A percentile compares a stretch with the other conserved stretches of the same genome.
Evolutionary conservation across 495 filamentous ascomycete genomes (phyloP).

Genomic region (Usnea hakonensis): DNA sequence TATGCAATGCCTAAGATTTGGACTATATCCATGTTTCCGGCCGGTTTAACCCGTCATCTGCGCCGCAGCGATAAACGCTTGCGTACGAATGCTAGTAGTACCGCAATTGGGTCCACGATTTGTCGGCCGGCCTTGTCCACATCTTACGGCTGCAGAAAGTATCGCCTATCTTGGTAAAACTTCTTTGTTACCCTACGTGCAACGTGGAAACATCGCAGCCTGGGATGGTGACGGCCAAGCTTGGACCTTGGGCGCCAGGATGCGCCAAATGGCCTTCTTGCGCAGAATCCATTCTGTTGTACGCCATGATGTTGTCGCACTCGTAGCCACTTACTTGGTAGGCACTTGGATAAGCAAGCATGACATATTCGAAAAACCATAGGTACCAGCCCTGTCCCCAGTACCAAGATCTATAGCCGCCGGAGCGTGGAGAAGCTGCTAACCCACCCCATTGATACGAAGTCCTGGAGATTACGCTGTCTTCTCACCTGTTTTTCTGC

Average conservation of each 20-base stretch:
- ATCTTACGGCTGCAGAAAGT: conserved; percentile 26
- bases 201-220: conserved; percentile 26
- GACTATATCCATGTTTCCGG: conserved; percentile 22
- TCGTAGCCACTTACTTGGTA: conserved; percentile 25
- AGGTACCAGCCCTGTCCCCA: conserved; percentile 18
- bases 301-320: conserved; percentile 19
- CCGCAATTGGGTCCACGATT: conserved; percentile 28
- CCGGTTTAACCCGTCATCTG: conserved; percentile 24
- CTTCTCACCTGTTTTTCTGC: conserved; percentile 16
- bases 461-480: conserved; percentile 19
- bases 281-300: conserved; percentile 20
- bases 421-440: conserved; percentile 17
- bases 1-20: conserved; percentile 13
- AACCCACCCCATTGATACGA: conserved; percentile 29
- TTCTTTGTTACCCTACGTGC: conserved; percentile 18
- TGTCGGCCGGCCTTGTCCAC: conserved; percentile 26
- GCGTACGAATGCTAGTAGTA: conserved; percentile 20
- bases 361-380: conserved; percentile 25
- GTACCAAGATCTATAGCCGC: conserved; percentile 18
- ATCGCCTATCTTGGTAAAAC: conserved; percentile 20
- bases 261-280: conserved; percentile 20
- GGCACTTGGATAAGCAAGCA: conserved; percentile 26
- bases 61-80: conserved; percentile 23
- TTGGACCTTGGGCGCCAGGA: conserved; percentile 22
- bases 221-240: conserved; percentile 28